A percentile compares a stretch with the other conserved stretches of the same genome.
phyloP scores from a whole-genome alignment of 768 basidiomycete species.

The Trametes villosa region DNA sequence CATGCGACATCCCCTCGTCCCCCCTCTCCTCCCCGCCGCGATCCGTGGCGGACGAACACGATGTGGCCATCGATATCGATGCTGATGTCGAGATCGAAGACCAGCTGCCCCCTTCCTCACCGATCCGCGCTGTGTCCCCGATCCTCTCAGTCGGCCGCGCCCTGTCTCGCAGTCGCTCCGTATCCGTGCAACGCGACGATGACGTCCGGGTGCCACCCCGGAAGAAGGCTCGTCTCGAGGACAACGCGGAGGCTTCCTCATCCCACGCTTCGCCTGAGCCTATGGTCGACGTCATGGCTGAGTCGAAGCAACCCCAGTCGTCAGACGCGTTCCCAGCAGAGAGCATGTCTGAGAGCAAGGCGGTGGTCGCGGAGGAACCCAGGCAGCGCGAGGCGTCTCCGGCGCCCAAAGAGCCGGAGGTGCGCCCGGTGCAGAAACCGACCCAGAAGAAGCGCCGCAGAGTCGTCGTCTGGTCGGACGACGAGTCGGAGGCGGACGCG shows the following conservation, averaged over 20 bases:
- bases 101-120: background rate
- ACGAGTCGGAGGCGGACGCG: constrained; percentile 17
- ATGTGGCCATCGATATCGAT: background rate
- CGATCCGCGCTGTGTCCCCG: background rate
- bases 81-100: constrained; percentile 2
- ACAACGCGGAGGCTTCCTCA: background rate
- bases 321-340: too few relatives aligned
- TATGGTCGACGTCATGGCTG: background rate
- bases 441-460: constrained; percentile 17
- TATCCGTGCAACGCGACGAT: background rate
- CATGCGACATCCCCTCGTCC: constrained; percentile 15
- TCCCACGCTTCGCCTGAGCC: too few relatives aligned
- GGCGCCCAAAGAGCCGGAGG: background rate
- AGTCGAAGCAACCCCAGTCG: background rate
- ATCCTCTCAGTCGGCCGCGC: background rate
- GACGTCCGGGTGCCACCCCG: constrained; percentile 2
- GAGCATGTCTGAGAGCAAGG: too few relatives aligned
- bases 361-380: too few relatives aligned
- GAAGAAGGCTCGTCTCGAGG: constrained; percentile 11
- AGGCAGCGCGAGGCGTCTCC: background rate
- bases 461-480: constrained; percentile 20
- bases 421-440: background rate
- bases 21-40: constrained; percentile 24
- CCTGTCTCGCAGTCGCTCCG: background rate
- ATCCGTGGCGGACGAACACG: background rate